Evolutionary conservation across 768 basidiomycete genomes (phyloP), one percentile per base, ranked within the genome.

Genomic region (Pleurotus citrinopileatus): DNA sequence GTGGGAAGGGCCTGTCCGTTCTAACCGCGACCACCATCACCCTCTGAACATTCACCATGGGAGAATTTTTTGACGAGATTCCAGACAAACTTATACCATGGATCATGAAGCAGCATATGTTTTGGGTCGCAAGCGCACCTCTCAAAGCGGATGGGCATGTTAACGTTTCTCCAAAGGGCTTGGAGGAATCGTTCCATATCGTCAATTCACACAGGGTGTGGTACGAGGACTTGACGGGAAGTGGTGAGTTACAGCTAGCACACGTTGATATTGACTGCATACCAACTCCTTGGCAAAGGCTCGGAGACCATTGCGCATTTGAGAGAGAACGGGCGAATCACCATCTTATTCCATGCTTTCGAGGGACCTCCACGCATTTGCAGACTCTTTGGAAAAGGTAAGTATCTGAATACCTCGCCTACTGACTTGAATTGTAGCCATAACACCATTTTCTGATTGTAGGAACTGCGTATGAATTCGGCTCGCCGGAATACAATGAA

Each of bases 161-260:
- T 42, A 89, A 89, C 59, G 64, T 89, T 22, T 87, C 84, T 0
- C 85, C 87, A 0, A 89, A 89, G 59, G 83, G 82, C 42, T 70
- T 77, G 23, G 67, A 75, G 56, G 80, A 80, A 6, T 79, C 79
- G 3, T 87, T 90, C 61, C 84, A 84, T 59, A 63, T 87, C 57
- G 71, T 77, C 13, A 70, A 80, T 53, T 65, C 75, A 17, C 78
- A 72, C 37, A 70, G 66, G 42, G 82, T 84, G 2, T 89, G 87
- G 87, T 89, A 89, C 57, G 85, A 89, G 61, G 87, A 89, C 63
- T 72, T 87, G 42, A 83, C 81, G 17, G 87, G 87, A 7, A 83
- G 84, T 56, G 86, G 86, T 84, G 55, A 37, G 75, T 70, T 17
- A n/a, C 52, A 3, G 28, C 19, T 55, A 40, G 7, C 40, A 4